Base-by-base conservation (phyloP, 192 early-diverging fungal species). In the Podochytrium sp. region DNA sequence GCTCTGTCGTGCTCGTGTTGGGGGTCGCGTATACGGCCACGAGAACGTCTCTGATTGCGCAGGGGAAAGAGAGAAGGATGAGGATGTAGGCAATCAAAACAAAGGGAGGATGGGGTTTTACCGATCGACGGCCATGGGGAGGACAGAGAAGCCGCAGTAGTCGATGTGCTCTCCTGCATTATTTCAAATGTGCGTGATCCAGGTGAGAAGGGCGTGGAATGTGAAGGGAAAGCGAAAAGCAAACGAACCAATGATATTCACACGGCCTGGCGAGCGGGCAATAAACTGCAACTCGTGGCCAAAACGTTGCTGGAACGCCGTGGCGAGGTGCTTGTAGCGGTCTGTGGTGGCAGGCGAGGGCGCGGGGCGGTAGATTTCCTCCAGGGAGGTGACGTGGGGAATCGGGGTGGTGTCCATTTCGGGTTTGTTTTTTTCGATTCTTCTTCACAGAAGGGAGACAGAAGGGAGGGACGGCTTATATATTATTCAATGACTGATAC, bases 101-200 rank as follows among this genome's bases (percentile, higher is more conserved):
- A 55, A n/a, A n/a, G n/a, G n/a, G n/a, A n/a, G n/a, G n/a, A n/a
- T n/a, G n/a, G n/a, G n/a, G n/a, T 88, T 79, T 76, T 92, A 92
- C 40, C 92, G 86, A 47, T 91, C 92, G 71, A 98, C 91, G 41
- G 95, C 96, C 95, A 97, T 97, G 38, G 96, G 96, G 27, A 98
- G 86, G 18, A 98, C 96, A 20, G 93, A 93, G 67, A 92, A 93
- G 29, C 95, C 96, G 72, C 90, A 91, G 83, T 97, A 97, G 83
- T 98, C 96, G 53, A 98, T 92, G 77, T 98, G 96, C 76, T 98
- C 96, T 39, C 96, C 73, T 75, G 63, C 3, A 38, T n/a, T n/a
- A n/a, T n/a, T n/a, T n/a, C n/a, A n/a, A n/a, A n/a, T n/a, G n/a
- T 47, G 10, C 43, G 20, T 6, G 20, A 20, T 12, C 10, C 20